Evolutionary conservation across 169 alveolate species (phyloP).

Genomic region (Plasmodium billcollinsi): DNA sequence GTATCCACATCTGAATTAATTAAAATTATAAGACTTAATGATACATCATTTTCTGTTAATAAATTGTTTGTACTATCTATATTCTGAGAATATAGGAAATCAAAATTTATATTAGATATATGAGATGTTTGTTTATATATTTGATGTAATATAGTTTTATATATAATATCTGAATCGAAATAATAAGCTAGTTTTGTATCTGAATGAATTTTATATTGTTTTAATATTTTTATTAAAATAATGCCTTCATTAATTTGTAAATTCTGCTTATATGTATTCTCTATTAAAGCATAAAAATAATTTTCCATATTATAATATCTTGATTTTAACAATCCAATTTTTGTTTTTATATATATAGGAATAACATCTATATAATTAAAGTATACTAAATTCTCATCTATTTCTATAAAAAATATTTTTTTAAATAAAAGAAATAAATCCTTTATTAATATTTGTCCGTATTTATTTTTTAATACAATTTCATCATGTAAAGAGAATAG

Average conservation of each 20-base stretch:
- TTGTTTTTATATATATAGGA: slow-evolving; percentile 58
- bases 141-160: slow-evolving; percentile 38
- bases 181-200: slow-evolving; percentile 32
- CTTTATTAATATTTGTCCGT: slow-evolving; percentile 26
- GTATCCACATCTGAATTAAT: not conserved
- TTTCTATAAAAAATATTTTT: slow-evolving; percentile 17
- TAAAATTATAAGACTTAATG: slow-evolving; percentile 55
- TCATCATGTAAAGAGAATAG: slow-evolving; percentile 38
- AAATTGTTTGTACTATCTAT: slow-evolving; percentile 5
- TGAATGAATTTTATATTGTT: slow-evolving; percentile 24
- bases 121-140: slow-evolving; percentile 4
- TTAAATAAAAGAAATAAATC: slow-evolving; percentile 49
- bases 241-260: slow-evolving; percentile 53
- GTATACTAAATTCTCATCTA: slow-evolving; percentile 6
- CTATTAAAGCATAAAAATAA: slow-evolving; percentile 17
- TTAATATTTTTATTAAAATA: slow-evolving; percentile 25
- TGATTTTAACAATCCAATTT: slow-evolving; percentile 44
- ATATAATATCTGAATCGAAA: slow-evolving; percentile 46
- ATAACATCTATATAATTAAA: slow-evolving; percentile 44
- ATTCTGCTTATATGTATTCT: slow-evolving; percentile 22
- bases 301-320: slow-evolving; percentile 37
- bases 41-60: slow-evolving; percentile 24
- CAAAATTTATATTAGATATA: slow-evolving; percentile 5
- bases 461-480: slow-evolving; percentile 50
- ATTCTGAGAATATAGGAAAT: slow-evolving; percentile 37